These are phyloP conservation scores for Thielaviopsis musarum DNA, from an alignment of 2,329 filamentous ascomycete species.

Conservation along the genomic window DNA sequence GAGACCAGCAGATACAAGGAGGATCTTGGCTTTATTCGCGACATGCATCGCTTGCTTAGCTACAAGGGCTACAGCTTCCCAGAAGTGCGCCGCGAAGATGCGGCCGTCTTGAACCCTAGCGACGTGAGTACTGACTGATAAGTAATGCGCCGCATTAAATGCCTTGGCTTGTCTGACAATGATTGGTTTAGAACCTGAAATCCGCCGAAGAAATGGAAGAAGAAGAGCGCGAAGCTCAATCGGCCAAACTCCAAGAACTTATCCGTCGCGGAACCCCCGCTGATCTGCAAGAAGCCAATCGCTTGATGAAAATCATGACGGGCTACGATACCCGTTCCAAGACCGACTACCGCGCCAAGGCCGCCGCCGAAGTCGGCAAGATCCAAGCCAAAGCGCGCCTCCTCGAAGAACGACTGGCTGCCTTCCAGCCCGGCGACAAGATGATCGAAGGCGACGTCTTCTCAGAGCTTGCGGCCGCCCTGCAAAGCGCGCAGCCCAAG, in stretches of 20 bases:
- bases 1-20: conserved; percentile 96
- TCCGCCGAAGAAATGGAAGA: conserved; percentile 98
- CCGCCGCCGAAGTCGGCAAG: conserved; percentile 83
- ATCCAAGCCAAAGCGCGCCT: conserved; percentile 91
- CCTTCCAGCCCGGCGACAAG: conserved; percentile 63
- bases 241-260: conserved; percentile 92
- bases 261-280: conserved; percentile 83
- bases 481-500: conserved; percentile 91
- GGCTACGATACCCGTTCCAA: conserved; percentile 91
- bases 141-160: background rate
- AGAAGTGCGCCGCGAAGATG: conserved; percentile 81
- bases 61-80: conserved; percentile 97
- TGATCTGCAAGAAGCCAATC: conserved; percentile 90
- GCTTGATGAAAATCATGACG: conserved; percentile 98
- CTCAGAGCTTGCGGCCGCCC: conserved; percentile 71
- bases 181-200: conserved; percentile 55
- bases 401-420: conserved; percentile 81
- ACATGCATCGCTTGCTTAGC: conserved; percentile 90
- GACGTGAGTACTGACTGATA: conserved; percentile 48
- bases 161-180: background rate
- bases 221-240: conserved; percentile 86
- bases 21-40: conserved; percentile 84
- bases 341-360: conserved; percentile 94
- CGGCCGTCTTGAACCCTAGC: conserved; percentile 87
- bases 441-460: conserved; percentile 53